Evolutionary conservation across 805 yeast species (phyloP).

Genomic region (Pichia kluyveri): DNA sequence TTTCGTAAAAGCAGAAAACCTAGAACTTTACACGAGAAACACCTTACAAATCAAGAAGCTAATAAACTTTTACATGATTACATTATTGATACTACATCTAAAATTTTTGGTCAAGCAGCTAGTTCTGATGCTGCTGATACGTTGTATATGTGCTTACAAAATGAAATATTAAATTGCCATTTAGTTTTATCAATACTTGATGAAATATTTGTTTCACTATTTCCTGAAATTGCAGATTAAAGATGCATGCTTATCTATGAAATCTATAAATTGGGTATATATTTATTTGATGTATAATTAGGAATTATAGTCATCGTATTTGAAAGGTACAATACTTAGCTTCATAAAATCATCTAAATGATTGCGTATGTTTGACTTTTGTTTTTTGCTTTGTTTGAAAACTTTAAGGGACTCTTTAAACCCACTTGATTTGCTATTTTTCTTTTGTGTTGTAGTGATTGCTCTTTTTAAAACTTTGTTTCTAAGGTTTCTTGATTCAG

Average conservation of each 20-base stretch:
- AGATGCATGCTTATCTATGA: no score
- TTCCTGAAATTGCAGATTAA: conserved; percentile 23
- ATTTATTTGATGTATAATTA: neutral
- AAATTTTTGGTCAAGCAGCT: conserved; percentile 61
- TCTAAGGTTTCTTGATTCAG: neutral
- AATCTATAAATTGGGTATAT: no score
- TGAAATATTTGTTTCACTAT: conserved; percentile 39
- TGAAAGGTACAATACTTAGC: neutral
- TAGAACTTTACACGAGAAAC: conserved; percentile 44
- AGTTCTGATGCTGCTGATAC: conserved; percentile 54
- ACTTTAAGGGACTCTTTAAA: neutral
- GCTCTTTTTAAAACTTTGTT: neutral
- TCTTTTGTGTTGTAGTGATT: neutral
- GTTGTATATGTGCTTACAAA: conserved; percentile 63
- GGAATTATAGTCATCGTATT: neutral
- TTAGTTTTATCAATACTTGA: conserved; percentile 54
- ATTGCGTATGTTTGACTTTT: neutral
- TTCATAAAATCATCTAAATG: neutral
- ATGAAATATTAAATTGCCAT: conserved; percentile 59
- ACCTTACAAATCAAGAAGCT: conserved; percentile 50
- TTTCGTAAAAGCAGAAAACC: conserved; percentile 36
- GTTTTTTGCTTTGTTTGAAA: neutral
- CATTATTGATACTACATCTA: conserved; percentile 57
- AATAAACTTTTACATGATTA: conserved; percentile 42
- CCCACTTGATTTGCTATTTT: neutral